Evolutionary conservation across 2,329 filamentous ascomycete species (phyloP).

Genomic region (Ophiostoma sp.): DNA sequence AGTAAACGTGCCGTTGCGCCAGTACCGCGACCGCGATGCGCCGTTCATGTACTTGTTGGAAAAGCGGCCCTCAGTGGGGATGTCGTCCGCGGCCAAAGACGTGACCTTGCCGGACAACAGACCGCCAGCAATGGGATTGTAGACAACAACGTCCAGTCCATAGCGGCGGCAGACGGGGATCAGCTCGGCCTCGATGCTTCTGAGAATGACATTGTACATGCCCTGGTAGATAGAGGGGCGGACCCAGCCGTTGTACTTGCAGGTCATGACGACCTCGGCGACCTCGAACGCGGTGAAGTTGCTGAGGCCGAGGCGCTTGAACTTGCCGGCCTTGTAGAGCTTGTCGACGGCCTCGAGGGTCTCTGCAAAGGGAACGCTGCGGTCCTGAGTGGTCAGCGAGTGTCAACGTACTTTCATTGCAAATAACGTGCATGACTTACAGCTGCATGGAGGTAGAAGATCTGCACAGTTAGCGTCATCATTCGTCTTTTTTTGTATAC

Average conservation of each 20-base stretch:
- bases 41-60: slow-evolving; percentile 46
- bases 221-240: slow-evolving; percentile 67
- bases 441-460: slow-evolving; percentile 70
- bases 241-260: slow-evolving; percentile 62
- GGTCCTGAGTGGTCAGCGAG: slow-evolving; percentile 18
- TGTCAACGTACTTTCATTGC: not conserved
- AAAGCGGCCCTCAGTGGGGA: slow-evolving; percentile 63
- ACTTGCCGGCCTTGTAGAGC: slow-evolving; percentile 65
- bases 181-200: slow-evolving; percentile 56
- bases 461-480: slow-evolving; percentile 34
- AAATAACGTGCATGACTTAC: not conserved
- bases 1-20: slow-evolving; percentile 51
- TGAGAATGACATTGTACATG: slow-evolving; percentile 58
- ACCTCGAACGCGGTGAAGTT: slow-evolving; percentile 75
- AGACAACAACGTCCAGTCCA: slow-evolving; percentile 62
- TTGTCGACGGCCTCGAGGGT: slow-evolving; percentile 63
- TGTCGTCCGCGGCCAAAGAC: slow-evolving; percentile 20
- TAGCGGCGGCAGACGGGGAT: slow-evolving; percentile 61
- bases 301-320: slow-evolving; percentile 62
- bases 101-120: slow-evolving; percentile 58
- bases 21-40: slow-evolving; percentile 52
- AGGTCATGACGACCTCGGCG: slow-evolving; percentile 65
- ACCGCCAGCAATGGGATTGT: slow-evolving; percentile 68
- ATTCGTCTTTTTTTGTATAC: not conserved
- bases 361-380: slow-evolving; percentile 41